phyloP scores from a whole-genome alignment of 495 filamentous ascomycete genomes.

The Aspergillus bertholletiae region DNA sequence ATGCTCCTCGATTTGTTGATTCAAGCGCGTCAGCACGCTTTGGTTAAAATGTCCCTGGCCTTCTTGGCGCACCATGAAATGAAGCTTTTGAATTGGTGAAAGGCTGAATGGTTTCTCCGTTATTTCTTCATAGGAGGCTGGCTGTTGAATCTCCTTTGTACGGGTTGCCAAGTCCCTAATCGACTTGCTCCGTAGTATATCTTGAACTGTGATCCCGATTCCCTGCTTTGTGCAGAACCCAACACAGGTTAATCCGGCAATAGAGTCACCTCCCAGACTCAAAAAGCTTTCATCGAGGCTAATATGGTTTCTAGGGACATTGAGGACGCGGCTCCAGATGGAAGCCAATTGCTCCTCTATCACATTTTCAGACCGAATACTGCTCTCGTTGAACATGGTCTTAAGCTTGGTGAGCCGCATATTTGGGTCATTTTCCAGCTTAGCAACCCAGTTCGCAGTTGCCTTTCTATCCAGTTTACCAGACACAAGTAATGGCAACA shows the following conservation, averaged over 20 bases:
- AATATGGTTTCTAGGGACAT: constrained; percentile 43
- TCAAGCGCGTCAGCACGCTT: constrained; percentile 60
- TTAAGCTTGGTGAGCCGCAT: constrained; percentile 1
- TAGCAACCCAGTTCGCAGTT: constrained; percentile 29
- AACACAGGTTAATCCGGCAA: constrained; percentile 65
- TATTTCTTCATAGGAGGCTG: constrained; percentile 34
- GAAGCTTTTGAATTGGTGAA: constrained; percentile 69
- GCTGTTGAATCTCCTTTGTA: constrained; percentile 26
- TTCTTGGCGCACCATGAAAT: constrained; percentile 55
- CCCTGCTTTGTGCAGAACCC: constrained; percentile 48
- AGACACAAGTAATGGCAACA: constrained; percentile 47
- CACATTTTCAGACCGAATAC: constrained; percentile 23
- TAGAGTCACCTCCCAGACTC: constrained; percentile 64
- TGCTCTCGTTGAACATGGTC: constrained; percentile 2
- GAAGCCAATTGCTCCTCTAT: constrained; percentile 34
- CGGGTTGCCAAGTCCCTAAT: constrained; percentile 39
- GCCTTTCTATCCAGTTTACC: constrained; percentile 52
- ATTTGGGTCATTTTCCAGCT: constrained; percentile 31
- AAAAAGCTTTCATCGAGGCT: constrained; percentile 58
- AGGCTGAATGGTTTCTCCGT: constrained; percentile 55
- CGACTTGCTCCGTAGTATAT: constrained; percentile 45
- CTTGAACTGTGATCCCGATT: constrained; percentile 52
- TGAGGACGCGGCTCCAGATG: constrained; percentile 53
- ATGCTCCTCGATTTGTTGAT: constrained; percentile 39
- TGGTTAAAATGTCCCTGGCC: constrained; percentile 71